Base-by-base conservation (phyloP, 2,329 filamentous ascomycete genomes). In the Aphanoascus verrucosus region DNA sequence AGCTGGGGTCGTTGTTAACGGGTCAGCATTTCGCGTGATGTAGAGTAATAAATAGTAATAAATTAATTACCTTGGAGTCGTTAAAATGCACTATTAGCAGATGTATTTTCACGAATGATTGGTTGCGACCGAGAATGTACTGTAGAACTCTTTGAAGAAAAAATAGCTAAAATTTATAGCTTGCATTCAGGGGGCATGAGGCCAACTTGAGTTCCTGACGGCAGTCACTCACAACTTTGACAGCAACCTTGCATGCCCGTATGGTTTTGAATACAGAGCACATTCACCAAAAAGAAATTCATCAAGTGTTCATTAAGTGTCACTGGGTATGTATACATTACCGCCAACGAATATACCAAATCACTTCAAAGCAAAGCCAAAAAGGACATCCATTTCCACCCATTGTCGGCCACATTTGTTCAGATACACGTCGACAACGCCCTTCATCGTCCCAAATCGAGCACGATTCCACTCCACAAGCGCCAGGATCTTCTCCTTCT, bases 321-420 rank as follows among this genome's bases (percentile, higher is more conserved):
- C 17, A 45, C n/a, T 11, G 6, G 19, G 15, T 41, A 41, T 17
- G 9, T 32, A 52, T 40, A 40, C 9, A 46, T 8, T 40, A 49
- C 47, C 37, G 34, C 8, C 34, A 37, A 12, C 40, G 8, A 20
- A 15, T 52, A 46, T 19, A 17, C 34, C n/a, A 40, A 49, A 51
- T 61, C 53, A 51, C 47, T 59, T 69, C 55, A 72, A 63, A 56
- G 74, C 76, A 71, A 80, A 77, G 58, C 80, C 78, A 75, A 95
- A 96, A 58, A 96, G 71, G 59, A 77, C 83, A 69, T 93, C 88
- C 90, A 95, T 96, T 60, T 88, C 85, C 50, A 96, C 90, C 88
- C 88, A 95, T 69, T 89, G 86, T 61, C 88, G 76, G 23, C 90
- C 90, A 69, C 89, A 94, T 73, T 91, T 93, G 64, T 88, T 88